Conservation (phyloP, 139 green algal species). For the Diplosphaera chodatii region DNA sequence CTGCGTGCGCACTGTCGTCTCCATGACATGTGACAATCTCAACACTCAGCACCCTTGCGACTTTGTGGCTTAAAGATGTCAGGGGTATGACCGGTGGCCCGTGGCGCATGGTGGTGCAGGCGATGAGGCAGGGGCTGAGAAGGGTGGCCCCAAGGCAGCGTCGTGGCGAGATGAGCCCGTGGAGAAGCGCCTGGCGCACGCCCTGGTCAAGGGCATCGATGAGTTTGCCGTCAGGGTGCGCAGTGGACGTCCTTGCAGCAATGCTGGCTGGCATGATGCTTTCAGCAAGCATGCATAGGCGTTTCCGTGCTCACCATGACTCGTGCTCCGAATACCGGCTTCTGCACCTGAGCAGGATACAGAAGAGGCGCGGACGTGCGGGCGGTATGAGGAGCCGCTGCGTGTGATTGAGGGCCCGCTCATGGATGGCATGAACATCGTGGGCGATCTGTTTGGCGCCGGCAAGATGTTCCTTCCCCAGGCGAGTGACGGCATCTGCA, state of each 20-base stretch:
- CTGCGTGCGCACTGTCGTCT: too few relatives aligned
- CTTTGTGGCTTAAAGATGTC: too few relatives aligned
- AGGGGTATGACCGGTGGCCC: too few relatives aligned
- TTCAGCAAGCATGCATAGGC: too few relatives aligned
- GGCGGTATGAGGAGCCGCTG: constrained; percentile 72
- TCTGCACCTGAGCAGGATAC: too few relatives aligned
- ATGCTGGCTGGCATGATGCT: constrained; percentile 1
- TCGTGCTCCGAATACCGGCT: too few relatives aligned
- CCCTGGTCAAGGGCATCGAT: constrained; percentile 97
- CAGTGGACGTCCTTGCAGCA: background rate
- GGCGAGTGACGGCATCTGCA: constrained; percentile 32
- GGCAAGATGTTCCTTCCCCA: constrained; percentile 99
- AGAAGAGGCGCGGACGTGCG: constrained; percentile 79
- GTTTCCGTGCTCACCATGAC: too few relatives aligned
- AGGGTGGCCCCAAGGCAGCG: constrained; percentile 13
- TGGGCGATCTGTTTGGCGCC: constrained; percentile 96
- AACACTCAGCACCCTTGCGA: too few relatives aligned
- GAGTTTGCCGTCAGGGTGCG: constrained; percentile 69
- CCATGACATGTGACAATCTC: too few relatives aligned
- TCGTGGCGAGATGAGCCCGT: constrained; percentile 78
- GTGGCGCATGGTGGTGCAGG: too few relatives aligned
- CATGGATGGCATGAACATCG: constrained; percentile 99
- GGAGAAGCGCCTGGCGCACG: constrained; percentile 84
- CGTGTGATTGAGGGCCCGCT: constrained; percentile 96
- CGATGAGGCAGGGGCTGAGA: background rate